Conservation (phyloP, 441 rosid genomes). For the Adansonia madagascariensis region DNA sequence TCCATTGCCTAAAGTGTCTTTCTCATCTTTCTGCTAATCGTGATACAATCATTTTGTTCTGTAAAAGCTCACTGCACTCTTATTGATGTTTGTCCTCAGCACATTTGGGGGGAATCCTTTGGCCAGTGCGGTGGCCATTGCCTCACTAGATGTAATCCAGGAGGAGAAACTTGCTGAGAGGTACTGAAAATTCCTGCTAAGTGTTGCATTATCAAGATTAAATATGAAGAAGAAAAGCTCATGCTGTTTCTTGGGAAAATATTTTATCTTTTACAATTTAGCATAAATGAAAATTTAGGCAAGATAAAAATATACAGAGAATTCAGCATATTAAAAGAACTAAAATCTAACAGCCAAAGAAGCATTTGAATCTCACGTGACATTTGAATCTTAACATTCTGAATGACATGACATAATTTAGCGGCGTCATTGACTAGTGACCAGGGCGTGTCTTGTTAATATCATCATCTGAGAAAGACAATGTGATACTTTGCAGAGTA, state of each 20-base stretch:
- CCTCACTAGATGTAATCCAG: slow-evolving; percentile 73
- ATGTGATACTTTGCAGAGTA: background rate
- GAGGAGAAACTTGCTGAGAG: slow-evolving; percentile 83
- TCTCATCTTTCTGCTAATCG: slow-evolving; percentile 12
- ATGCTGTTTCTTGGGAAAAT: background rate
- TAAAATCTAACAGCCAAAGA: background rate
- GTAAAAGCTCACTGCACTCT: slow-evolving; percentile 1
- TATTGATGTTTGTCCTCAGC: slow-evolving; percentile 47
- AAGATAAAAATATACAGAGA: background rate
- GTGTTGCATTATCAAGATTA: slow-evolving; percentile 8
- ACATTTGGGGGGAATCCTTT: slow-evolving; percentile 96
- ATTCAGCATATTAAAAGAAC: background rate
- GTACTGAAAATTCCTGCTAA: slow-evolving; percentile 38
- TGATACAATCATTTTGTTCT: slow-evolving; percentile 1
- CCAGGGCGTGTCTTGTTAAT: background rate
- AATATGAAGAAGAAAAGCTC: slow-evolving; percentile 1
- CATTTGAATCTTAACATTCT: background rate
- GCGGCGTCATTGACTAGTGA: background rate
- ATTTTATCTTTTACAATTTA: slow-evolving; percentile 1
- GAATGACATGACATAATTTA: background rate
- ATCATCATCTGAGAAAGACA: slow-evolving; percentile 3
- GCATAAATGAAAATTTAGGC: background rate
- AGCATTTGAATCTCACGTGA: background rate
- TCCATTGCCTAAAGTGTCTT: background rate
- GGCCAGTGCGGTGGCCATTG: slow-evolving; percentile 94